phyloP scores from a whole-genome alignment of 2,329 filamentous ascomycete genomes.

The Aaosphaeria arxii region DNA sequence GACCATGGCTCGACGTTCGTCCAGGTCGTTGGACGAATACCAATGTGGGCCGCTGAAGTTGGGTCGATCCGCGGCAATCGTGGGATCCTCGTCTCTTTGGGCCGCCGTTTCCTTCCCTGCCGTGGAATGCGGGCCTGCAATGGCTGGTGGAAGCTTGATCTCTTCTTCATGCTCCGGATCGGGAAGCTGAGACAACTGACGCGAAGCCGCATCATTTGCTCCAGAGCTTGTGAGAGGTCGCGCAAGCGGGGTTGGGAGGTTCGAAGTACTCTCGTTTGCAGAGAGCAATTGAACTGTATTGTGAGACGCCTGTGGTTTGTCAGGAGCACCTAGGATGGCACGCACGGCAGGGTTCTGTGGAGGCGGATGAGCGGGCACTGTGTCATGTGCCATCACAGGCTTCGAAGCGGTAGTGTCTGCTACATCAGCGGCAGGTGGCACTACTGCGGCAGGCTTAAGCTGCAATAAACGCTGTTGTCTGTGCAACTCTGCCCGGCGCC shows the following conservation, averaged over 20 bases:
- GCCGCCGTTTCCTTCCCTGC: constrained; percentile 1
- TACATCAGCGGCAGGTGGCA: constrained; percentile 7
- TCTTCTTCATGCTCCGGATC: constrained; percentile 37
- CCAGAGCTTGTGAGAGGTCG: constrained; percentile 34
- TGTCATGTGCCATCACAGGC: constrained; percentile 17
- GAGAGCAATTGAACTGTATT: constrained; percentile 23
- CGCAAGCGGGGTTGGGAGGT: constrained; percentile 55
- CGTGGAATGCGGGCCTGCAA: constrained; percentile 18
- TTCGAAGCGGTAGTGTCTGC: constrained; percentile 10
- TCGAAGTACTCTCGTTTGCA: constrained; percentile 49
- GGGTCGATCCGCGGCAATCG: constrained; percentile 5
- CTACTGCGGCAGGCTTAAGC: constrained; percentile 9
- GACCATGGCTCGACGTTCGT: constrained; percentile 36
- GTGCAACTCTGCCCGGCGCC: constrained; percentile 33
- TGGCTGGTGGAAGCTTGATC: constrained; percentile 34
- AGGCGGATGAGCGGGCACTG: constrained; percentile 11
- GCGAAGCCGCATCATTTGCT: constrained; percentile 1
- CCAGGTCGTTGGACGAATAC: constrained; percentile 32
- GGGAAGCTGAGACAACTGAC: constrained; percentile 20
- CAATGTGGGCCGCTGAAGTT: constrained; percentile 30
- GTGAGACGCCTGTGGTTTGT: constrained; percentile 22
- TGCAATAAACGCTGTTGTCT: constrained; percentile 21
- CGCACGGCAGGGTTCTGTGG: constrained; percentile 30
- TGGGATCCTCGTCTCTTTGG: constrained; percentile 6
- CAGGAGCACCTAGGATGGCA: constrained; percentile 28